Base-by-base conservation (phyloP, 345 rosid species). In the Eucalyptus pauciflora region DNA sequence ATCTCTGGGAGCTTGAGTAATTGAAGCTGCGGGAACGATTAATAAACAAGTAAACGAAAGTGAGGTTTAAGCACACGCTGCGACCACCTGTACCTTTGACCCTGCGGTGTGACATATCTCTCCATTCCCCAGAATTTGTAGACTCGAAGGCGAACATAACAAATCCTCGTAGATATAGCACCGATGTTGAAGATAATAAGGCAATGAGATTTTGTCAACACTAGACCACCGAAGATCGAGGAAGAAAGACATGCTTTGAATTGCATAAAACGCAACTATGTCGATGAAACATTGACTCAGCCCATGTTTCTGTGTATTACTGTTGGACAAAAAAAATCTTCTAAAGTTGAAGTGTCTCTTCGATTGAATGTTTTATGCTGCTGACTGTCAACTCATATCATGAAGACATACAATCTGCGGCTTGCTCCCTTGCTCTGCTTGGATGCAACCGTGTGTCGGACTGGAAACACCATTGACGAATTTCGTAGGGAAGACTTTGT, bases 391-490 rank as follows among this genome's bases (percentile, higher is more conserved):
- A 16, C 45, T 69, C 45, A 31, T 33, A 33, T 69, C 80, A 33
- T 17, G 80, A 69, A 69, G 45, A 69, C 45, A 33, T 17, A 33
- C 80, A 69, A 33, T 33, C 45, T 33, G 45, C 80, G 45, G 45
- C 80, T 33, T 33, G 80, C 25, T 93, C 90, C 94, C 90, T 92
- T 93, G 92, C 89, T 93, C 90, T 91, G 93, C 92, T 94, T 95
- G 29, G 94, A 54, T 48, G 99, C 95, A 54, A 92, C 97, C 37
- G 96, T 96, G 91, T 97, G 91, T 91, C 94, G 96, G 89, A 96
- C 98, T 12, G 87, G 98, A 97, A 86, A 97, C 96, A n/a, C 98
- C 99, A 41, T 96, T 98, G 62, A 96, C 99, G 41, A 97, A 96
- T 90, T 96, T 97, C 10, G 97, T 97, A 62, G 97, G 94, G 93